Conservation (phyloP, 1,284 basidiomycete species). For the Tremellales sp. region DNA sequence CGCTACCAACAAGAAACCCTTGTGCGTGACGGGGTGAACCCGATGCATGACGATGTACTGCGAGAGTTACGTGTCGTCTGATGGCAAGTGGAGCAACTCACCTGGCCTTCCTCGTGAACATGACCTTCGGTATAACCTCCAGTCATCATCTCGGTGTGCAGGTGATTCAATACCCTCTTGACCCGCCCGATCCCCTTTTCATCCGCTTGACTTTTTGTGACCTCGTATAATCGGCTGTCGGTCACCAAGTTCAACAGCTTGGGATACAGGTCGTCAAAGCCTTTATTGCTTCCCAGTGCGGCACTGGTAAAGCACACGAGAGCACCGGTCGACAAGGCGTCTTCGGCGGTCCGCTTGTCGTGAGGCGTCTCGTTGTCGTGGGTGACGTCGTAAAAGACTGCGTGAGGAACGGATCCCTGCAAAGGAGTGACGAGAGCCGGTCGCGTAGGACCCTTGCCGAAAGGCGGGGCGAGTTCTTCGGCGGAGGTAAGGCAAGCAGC, state of each 20-base stretch:
- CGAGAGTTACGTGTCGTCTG: background rate
- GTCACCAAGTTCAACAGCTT: slow-evolving; percentile 79
- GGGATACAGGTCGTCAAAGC: slow-evolving; percentile 94
- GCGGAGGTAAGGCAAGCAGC: slow-evolving; percentile 69
- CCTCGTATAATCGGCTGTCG: slow-evolving; percentile 74
- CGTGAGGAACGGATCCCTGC: slow-evolving; percentile 80
- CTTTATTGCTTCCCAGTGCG: slow-evolving; percentile 87
- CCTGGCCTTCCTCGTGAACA: slow-evolving; percentile 90
- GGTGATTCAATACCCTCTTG: slow-evolving; percentile 77
- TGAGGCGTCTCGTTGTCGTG: slow-evolving; percentile 91
- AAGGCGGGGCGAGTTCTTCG: slow-evolving; percentile 67
- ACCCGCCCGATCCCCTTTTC: slow-evolving; percentile 61
- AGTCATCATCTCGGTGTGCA: slow-evolving; percentile 85
- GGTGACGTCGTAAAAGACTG: slow-evolving; percentile 87
- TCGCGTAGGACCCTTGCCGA: slow-evolving; percentile 69
- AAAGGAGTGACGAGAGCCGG: slow-evolving; percentile 71
- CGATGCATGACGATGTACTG: slow-evolving; percentile 89
- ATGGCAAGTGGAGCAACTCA: slow-evolving; percentile 52
- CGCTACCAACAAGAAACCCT: slow-evolving; percentile 83
- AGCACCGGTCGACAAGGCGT: slow-evolving; percentile 85
- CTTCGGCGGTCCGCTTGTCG: slow-evolving; percentile 85
- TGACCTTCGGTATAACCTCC: slow-evolving; percentile 81
- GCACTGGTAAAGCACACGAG: slow-evolving; percentile 80
- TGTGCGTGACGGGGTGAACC: slow-evolving; percentile 82
- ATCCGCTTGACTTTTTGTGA: slow-evolving; percentile 55